Percentiles rank a stretch among this genome's conserved stretches.
These are phyloP conservation scores for Candida silvicultrix DNA, from an alignment of 805 yeast species.

Conservation along the genomic window DNA sequence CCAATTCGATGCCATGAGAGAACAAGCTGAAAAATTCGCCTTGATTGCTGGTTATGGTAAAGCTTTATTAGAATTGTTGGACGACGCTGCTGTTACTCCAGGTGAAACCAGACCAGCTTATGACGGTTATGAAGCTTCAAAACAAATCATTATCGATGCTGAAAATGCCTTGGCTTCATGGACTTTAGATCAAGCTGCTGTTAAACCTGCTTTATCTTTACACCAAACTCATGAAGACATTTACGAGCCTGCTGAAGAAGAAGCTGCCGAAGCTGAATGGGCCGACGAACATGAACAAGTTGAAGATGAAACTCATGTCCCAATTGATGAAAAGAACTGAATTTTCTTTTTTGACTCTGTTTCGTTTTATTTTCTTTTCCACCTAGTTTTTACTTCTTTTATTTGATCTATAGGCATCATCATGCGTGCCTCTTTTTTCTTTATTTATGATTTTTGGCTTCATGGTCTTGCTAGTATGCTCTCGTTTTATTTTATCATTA, in stretches of 20 bases:
- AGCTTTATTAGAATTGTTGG: slow-evolving; percentile 90
- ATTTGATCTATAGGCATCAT: background rate
- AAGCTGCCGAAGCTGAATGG: slow-evolving; percentile 32
- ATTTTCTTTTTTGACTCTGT: background rate
- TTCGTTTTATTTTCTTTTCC: background rate
- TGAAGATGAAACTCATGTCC: slow-evolving; percentile 5
- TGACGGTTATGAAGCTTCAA: slow-evolving; percentile 97
- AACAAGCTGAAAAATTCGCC: slow-evolving; percentile 92
- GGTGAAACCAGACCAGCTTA: slow-evolving; percentile 98
- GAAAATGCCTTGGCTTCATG: slow-evolving; percentile 93
- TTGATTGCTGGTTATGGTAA: slow-evolving; percentile 98
- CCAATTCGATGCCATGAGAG: slow-evolving; percentile 93
- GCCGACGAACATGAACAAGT: slow-evolving; percentile 16
- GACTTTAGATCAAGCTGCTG: slow-evolving; percentile 94
- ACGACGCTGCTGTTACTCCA: slow-evolving; percentile 96
- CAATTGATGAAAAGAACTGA: background rate
- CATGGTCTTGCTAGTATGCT: too few species aligned
- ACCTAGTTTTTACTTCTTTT: background rate
- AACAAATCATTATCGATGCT: slow-evolving; percentile 95
- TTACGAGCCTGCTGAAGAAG: slow-evolving; percentile 38
- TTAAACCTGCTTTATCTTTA: slow-evolving; percentile 87
- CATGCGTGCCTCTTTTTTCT: too few species aligned
- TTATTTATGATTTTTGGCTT: too few species aligned
- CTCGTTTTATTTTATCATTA: too few species aligned
- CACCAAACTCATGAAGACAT: slow-evolving; percentile 67